phyloP scores from a whole-genome alignment of 768 basidiomycete genomes.

The Collybia sp. region DNA sequence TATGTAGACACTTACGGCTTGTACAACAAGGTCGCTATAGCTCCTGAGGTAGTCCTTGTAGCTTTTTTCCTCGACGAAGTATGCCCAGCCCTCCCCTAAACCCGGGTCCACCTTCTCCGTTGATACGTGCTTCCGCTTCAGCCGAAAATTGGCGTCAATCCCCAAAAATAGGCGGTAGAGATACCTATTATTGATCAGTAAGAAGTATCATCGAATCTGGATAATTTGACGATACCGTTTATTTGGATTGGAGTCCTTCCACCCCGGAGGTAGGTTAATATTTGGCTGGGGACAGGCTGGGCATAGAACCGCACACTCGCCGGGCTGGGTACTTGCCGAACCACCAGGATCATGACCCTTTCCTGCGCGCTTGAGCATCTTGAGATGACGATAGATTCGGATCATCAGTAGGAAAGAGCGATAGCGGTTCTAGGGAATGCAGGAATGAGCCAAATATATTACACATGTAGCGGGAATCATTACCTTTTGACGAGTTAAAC shows the following conservation, averaged over 20 bases:
- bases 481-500: not conserved
- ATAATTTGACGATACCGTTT: slow-evolving; percentile 8
- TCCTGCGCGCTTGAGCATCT: slow-evolving; percentile 17
- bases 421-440: slow-evolving; percentile 11
- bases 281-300: slow-evolving; percentile 19
- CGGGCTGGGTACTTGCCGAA: slow-evolving; percentile 8
- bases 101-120: slow-evolving; percentile 7
- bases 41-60: slow-evolving; percentile 11
- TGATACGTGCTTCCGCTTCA: slow-evolving; percentile 6
- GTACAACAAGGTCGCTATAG: slow-evolving; percentile 4
- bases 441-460: too few species aligned
- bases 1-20: slow-evolving; percentile 2
- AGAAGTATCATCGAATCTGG: not conserved
- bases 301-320: slow-evolving; percentile 17
- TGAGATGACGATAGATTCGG: slow-evolving; percentile 16
- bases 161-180: slow-evolving; percentile 9
- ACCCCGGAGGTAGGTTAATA: slow-evolving; percentile 18
- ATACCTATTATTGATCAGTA: slow-evolving; percentile 1
- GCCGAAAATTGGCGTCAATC: slow-evolving; percentile 10
- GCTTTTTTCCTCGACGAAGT: slow-evolving; percentile 8
- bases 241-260: slow-evolving; percentile 11
- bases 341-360: slow-evolving; percentile 13
- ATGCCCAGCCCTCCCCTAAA: slow-evolving; percentile 11
- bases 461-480: too few species aligned
- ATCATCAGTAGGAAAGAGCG: slow-evolving; percentile 8